A percentile compares a stretch with the other conserved stretches of the same genome.
These are phyloP conservation scores for Hyphodiscus hymeniophilus DNA, from an alignment of 495 filamentous ascomycete genomes.

Conservation along the genomic window DNA sequence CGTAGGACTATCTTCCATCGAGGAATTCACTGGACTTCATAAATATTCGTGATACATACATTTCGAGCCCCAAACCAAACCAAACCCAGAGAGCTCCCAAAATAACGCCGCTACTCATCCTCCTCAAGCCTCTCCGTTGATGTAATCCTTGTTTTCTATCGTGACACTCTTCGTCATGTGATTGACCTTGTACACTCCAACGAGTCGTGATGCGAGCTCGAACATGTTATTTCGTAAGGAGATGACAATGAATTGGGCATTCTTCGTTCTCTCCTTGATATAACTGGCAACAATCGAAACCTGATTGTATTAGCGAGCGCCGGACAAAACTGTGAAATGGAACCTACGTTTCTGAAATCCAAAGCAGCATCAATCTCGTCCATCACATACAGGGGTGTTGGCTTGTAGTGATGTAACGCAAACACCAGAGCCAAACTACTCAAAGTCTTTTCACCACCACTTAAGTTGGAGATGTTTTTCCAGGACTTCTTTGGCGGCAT, in stretches of 20 bases:
- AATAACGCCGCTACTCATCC: conserved; percentile 7
- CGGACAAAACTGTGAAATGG: background rate
- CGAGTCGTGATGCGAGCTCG: conserved; percentile 84
- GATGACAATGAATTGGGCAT: conserved; percentile 98
- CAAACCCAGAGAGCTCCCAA: background rate
- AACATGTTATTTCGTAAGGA: conserved; percentile 99
- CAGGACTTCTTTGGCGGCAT: conserved; percentile 99
- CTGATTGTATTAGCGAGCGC: conserved; percentile 32
- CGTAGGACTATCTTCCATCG: too few relatives aligned
- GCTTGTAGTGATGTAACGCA: conserved; percentile 95
- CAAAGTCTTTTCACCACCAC: conserved; percentile 94
- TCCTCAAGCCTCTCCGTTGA: conserved; percentile 29
- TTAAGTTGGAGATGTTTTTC: conserved; percentile 97
- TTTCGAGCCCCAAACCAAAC: background rate
- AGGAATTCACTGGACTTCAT: background rate
- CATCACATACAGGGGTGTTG: conserved; percentile 97
- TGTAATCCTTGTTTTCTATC: conserved; percentile 87
- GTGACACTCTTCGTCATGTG: conserved; percentile 98
- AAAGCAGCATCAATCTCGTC: conserved; percentile 98
- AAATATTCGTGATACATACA: conserved; percentile 6
- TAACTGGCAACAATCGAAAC: conserved; percentile 97
- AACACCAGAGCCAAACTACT: conserved; percentile 92
- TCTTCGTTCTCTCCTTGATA: conserved; percentile 98
- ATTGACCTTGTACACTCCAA: conserved; percentile 98
- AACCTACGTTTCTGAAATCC: conserved; percentile 92